Base-by-base conservation (phyloP, 345 rosid species). In the Rubroshorea leprosula region DNA sequence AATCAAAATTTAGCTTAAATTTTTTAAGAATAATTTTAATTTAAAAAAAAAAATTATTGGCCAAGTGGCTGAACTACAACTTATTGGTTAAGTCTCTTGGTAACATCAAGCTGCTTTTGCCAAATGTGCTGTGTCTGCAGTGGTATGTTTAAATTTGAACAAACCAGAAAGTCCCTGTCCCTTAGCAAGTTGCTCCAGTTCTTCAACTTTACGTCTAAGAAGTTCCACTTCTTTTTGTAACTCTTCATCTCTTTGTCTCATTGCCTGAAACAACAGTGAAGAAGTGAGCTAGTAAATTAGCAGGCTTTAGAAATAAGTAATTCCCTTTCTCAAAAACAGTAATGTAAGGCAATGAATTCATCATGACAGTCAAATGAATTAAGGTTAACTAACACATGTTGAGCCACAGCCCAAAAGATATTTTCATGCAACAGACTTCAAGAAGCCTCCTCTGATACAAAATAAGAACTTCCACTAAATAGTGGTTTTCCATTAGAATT, bases 141-240 rank as follows among this genome's bases (percentile, higher is more conserved):
- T 47, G 18, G 71, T 66, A 38, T 65, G 78, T 70, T 71, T 83
- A 55, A 84, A 58, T 68, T 76, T 75, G 66, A 86, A 72, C 15
- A 80, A 16, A 52, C 95, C 95, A 11, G 74, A 48, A 46, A 89
- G 84, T 45, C 99, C 94, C 18, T 71, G 80, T 57, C 73, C 62
- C 58, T 59, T 82, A 6, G 97, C 89, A 23, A 85, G 94, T 58
- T 80, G 74, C 78, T 87, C 99, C 53, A 93, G 57, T 70, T 89
- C 94, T 45, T 57, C 77, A 60, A 92, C 68, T 57, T 83, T 83
- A 23, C 67, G 67, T 54, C 55, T 72, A 18, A 93, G 80, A 55
- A 69, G 73, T 17, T 79, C 77, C 46, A 89, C 57, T 80, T 85
- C 80, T 70, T 59, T 78, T 47, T 76, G 76, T 21, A 87, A 67